A percentile compares a stretch with the other conserved stretches of the same genome.
Evolutionary conservation across 2,329 filamentous ascomycete species (phyloP).

Genomic region (Colletotrichum cereale): DNA sequence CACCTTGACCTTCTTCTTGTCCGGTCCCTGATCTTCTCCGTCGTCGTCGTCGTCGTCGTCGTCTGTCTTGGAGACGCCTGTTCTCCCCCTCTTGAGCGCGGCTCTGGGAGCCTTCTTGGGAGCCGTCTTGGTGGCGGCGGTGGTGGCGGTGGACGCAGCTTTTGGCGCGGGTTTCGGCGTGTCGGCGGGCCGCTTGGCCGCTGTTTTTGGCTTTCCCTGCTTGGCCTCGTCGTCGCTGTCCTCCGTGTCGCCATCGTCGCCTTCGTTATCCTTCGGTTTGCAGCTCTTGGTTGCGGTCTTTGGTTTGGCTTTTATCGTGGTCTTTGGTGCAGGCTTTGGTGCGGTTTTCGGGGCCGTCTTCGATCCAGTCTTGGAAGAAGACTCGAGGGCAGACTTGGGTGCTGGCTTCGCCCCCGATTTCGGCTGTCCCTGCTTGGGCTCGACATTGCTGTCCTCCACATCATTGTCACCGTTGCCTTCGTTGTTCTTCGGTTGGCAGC

Average conservation of each 20-base stretch:
- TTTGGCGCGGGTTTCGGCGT: neutral
- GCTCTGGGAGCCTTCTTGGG: neutral
- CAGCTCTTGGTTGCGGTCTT: neutral
- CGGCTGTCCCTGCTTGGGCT: neutral
- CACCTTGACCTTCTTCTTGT: neutral
- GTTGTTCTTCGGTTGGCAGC: neutral
- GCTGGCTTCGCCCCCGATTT: neutral
- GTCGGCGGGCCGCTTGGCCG: neutral
- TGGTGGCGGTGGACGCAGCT: neutral
- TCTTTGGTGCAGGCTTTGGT: neutral
- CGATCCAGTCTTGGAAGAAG: neutral
- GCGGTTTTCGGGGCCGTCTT: neutral
- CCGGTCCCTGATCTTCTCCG: neutral
- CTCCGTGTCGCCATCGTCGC: neutral
- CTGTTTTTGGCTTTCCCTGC: neutral
- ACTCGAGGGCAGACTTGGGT: neutral
- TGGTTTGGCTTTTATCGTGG: neutral
- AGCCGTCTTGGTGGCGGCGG: neutral
- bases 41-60: neutral
- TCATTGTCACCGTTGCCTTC: neutral
- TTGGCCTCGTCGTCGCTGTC: neutral
- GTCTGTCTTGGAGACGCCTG: neutral
- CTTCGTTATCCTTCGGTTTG: neutral
- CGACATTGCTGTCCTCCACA: neutral
- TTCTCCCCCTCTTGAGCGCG: neutral